phyloP scores from a whole-genome alignment of 2,329 filamentous ascomycete genomes.

The Chaetomiaceae sp. region DNA sequence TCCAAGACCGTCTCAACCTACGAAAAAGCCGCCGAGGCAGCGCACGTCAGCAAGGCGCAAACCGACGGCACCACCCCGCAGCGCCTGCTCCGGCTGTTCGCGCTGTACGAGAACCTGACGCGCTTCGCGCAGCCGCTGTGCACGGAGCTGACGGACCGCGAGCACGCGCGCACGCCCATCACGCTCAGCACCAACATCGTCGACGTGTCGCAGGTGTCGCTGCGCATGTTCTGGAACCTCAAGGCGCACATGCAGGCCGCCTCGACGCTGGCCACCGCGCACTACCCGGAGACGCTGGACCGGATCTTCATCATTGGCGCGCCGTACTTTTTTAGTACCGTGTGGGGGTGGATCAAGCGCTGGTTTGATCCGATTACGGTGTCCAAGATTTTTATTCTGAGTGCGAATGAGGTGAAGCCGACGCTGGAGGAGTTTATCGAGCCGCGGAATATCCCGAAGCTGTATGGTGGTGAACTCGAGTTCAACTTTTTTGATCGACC shows the following conservation, averaged over 20 bases:
- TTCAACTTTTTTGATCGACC: slow-evolving; percentile 74
- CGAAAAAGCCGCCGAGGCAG: slow-evolving; percentile 58
- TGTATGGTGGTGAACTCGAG: slow-evolving; percentile 82
- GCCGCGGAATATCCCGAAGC: slow-evolving; percentile 73
- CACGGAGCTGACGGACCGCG: slow-evolving; percentile 66
- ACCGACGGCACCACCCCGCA: slow-evolving; percentile 61
- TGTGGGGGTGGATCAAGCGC: slow-evolving; percentile 91
- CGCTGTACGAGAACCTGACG: slow-evolving; percentile 87
- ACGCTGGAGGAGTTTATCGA: slow-evolving; percentile 81
- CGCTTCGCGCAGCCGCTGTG: slow-evolving; percentile 82
- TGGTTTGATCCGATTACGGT: slow-evolving; percentile 94
- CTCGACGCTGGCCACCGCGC: slow-evolving; percentile 78
- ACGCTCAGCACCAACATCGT: slow-evolving; percentile 93
- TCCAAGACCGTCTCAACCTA: slow-evolving; percentile 74
- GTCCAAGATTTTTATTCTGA: slow-evolving; percentile 92
- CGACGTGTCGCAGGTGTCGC: slow-evolving; percentile 77
- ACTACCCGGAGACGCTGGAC: slow-evolving; percentile 92
- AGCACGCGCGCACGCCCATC: slow-evolving; percentile 73
- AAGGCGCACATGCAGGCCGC: slow-evolving; percentile 92
- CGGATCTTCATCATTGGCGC: slow-evolving; percentile 84
- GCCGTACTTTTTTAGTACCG: slow-evolving; percentile 82
- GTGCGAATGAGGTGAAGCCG: slow-evolving; percentile 62
- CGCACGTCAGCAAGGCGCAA: slow-evolving; percentile 52
- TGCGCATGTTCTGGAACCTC: slow-evolving; percentile 95
- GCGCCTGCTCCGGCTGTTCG: slow-evolving; percentile 79